phyloP scores from a whole-genome alignment of 2,329 filamentous ascomycete genomes.

The Fusarium subglutinans region DNA sequence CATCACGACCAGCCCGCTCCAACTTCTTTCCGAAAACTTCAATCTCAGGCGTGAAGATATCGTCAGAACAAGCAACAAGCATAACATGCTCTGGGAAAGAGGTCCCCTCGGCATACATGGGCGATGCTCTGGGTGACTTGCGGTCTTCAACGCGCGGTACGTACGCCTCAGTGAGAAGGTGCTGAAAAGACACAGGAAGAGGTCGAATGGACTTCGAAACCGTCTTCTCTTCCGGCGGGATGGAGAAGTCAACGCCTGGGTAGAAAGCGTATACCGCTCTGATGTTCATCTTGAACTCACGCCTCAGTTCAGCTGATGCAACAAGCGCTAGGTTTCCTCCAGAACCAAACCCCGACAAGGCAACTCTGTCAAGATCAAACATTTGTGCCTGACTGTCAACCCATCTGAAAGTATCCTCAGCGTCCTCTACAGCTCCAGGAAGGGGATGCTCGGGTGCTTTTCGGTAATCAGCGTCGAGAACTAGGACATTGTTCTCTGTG shows the following conservation, averaged over 20 bases:
- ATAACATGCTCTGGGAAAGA: slow-evolving; percentile 26
- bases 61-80: slow-evolving; percentile 48
- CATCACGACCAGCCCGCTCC: neutral
- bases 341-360: slow-evolving; percentile 57
- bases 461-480: slow-evolving; percentile 51
- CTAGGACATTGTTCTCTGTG: slow-evolving; percentile 35
- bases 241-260: slow-evolving; percentile 46
- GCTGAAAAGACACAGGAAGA: neutral
- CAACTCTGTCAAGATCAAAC: slow-evolving; percentile 50
- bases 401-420: slow-evolving; percentile 51
- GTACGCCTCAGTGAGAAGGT: slow-evolving; percentile 49
- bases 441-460: slow-evolving; percentile 53
- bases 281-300: slow-evolving; percentile 50
- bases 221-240: slow-evolving; percentile 41
- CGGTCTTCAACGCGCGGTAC: slow-evolving; percentile 39
- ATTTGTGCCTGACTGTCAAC: slow-evolving; percentile 37
- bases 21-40: slow-evolving; percentile 45
- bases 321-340: slow-evolving; percentile 57
- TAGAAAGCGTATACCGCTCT: slow-evolving; percentile 60
- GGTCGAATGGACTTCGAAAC: slow-evolving; percentile 39
- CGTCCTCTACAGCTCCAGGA: slow-evolving; percentile 45
- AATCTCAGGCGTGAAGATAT: slow-evolving; percentile 49
- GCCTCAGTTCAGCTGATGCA: slow-evolving; percentile 42
- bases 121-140: slow-evolving; percentile 48
- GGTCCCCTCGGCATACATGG: slow-evolving; percentile 40